Conservation (phyloP, 2,329 filamentous ascomycete genomes). For the Beauveria bassiana region DNA sequence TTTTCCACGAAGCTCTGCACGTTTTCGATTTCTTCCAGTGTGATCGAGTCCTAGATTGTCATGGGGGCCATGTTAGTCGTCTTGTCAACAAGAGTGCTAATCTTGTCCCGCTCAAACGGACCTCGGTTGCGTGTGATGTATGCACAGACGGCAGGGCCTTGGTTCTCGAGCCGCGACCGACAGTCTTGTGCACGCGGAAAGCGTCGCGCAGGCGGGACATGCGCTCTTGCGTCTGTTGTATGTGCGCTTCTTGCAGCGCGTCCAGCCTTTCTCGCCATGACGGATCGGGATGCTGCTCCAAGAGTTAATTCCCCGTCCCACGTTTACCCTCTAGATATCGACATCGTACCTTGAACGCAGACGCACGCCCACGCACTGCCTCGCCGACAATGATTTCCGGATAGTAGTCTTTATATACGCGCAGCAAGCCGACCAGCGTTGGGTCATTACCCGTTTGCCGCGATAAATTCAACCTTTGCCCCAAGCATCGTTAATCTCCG, state of each 20-base stretch:
- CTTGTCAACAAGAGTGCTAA: neutral
- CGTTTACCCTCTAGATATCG: neutral
- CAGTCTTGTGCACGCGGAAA: constrained; percentile 55
- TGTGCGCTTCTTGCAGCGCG: constrained; percentile 54
- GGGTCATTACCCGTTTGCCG: constrained; percentile 64
- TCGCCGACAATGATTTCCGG: constrained; percentile 79
- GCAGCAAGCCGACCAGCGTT: constrained; percentile 63
- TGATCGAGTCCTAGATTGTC: constrained; percentile 46
- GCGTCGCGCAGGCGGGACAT: constrained; percentile 31
- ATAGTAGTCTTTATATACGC: constrained; percentile 86
- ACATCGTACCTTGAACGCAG: constrained; percentile 48
- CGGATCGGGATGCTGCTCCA: constrained; percentile 58
- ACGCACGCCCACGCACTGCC: constrained; percentile 50
- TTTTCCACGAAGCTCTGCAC: constrained; percentile 62
- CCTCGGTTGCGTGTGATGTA: constrained; percentile 65
- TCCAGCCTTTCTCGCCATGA: constrained; percentile 65
- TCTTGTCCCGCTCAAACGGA: constrained; percentile 22
- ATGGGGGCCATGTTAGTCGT: constrained; percentile 4
- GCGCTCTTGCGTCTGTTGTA: constrained; percentile 37
- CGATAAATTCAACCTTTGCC: constrained; percentile 45
- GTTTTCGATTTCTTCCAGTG: constrained; percentile 70
- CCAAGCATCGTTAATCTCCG: constrained; percentile 2
- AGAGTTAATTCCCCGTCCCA: neutral
- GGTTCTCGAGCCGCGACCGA: constrained; percentile 20
- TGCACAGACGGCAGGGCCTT: constrained; percentile 59